phyloP scores from a whole-genome alignment of 1,284 basidiomycete genomes.

The Cystobasidiaceae sp. region DNA sequence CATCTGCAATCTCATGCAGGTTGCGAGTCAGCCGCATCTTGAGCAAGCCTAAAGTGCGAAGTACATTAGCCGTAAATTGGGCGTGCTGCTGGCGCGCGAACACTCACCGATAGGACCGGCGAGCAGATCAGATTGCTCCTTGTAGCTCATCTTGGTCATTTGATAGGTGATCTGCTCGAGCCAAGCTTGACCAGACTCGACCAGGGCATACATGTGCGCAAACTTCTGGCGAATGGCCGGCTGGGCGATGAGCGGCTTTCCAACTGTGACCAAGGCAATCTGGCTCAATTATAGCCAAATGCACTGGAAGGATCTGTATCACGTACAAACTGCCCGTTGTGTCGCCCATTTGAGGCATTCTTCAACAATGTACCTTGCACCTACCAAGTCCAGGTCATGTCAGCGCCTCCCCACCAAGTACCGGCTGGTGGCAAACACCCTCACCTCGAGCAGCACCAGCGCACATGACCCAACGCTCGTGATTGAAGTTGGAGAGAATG shows the following conservation, averaged over 20 bases:
- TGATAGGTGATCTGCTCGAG: slow-evolving; percentile 18
- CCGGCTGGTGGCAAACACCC: too few species aligned
- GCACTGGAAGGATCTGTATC: neutral
- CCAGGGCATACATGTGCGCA: slow-evolving; percentile 42
- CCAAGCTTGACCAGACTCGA: slow-evolving; percentile 19
- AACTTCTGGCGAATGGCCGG: slow-evolving; percentile 46
- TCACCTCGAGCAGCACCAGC: slow-evolving; percentile 45
- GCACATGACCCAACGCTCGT: slow-evolving; percentile 52
- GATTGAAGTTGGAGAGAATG: slow-evolving; percentile 33
- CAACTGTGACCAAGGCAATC: too few species aligned
- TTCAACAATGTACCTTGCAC: too few species aligned
- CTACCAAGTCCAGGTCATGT: too few species aligned
- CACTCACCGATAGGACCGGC: slow-evolving; percentile 58
- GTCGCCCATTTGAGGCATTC: slow-evolving; percentile 37
- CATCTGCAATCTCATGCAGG: slow-evolving; percentile 67
- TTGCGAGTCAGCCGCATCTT: slow-evolving; percentile 66
- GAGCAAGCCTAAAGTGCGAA: slow-evolving; percentile 49
- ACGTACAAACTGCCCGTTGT: slow-evolving; percentile 33
- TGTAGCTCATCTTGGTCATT: slow-evolving; percentile 53
- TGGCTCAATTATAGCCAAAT: neutral
- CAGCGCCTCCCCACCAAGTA: too few species aligned
- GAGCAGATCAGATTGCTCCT: slow-evolving; percentile 58
- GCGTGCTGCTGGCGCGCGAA: neutral
- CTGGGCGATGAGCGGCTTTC: slow-evolving; percentile 44
- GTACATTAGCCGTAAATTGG: slow-evolving; percentile 23